Conservation (phyloP, 225 moss, liverwort and hornwort species). For the Marchantia polymorpha region DNA sequence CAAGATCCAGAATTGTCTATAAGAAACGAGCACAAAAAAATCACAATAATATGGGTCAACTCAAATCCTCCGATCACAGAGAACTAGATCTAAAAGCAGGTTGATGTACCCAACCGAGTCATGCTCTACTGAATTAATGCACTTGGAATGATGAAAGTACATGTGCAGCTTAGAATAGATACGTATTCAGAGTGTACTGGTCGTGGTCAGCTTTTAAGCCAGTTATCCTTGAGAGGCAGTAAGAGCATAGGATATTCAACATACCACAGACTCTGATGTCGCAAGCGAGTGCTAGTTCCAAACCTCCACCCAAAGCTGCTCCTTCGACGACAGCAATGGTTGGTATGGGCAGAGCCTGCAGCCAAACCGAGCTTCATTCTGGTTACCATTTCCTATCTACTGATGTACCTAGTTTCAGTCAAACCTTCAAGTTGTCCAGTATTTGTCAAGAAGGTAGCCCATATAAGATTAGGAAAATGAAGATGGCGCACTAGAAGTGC, state of each 20-base stretch:
- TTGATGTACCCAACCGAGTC: neutral
- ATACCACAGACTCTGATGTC: slow-evolving; percentile 93
- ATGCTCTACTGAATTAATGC: neutral
- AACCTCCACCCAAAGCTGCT: slow-evolving; percentile 87
- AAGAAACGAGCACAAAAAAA: neutral
- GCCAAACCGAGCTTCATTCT: neutral
- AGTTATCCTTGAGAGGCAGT: neutral
- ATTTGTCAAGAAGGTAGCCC: neutral
- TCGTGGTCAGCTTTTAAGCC: neutral
- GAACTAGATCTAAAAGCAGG: neutral
- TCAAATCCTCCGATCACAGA: neutral
- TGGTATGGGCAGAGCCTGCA: slow-evolving; percentile 83
- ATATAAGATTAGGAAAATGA: neutral
- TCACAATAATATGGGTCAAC: neutral
- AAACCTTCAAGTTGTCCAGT: neutral
- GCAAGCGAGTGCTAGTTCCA: slow-evolving; percentile 92
- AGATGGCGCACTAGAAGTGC: neutral
- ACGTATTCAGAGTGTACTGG: too few relatives aligned
- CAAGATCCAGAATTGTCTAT: neutral
- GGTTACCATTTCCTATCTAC: neutral
- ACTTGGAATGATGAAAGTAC: neutral
- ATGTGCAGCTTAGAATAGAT: neutral
- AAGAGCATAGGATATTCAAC: neutral
- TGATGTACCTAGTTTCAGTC: neutral
- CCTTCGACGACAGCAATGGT: slow-evolving; percentile 97